Evolutionary conservation across 2,329 filamentous ascomycete species (phyloP).

Genomic region (Colletotrichum godetiae): DNA sequence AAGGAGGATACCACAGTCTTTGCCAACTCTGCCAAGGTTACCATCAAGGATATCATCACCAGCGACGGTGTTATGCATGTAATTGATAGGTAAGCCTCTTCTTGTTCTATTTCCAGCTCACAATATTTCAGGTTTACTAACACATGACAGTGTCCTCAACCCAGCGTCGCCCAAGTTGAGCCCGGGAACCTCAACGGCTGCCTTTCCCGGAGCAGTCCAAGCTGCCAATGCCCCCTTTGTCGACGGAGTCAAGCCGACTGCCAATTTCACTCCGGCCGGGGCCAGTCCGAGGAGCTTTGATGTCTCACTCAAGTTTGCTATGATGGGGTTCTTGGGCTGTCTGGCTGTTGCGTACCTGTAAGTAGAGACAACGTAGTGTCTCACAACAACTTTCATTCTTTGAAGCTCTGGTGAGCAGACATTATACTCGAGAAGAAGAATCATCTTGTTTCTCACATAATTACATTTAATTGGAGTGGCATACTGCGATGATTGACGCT

Average conservation of each 20-base stretch:
- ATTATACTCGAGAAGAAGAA: slow-evolving; percentile 3
- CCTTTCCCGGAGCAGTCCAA: slow-evolving; percentile 63
- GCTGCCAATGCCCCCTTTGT: slow-evolving; percentile 65
- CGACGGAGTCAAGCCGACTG: slow-evolving; percentile 53
- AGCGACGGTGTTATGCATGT: slow-evolving; percentile 69
- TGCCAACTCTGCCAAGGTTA: slow-evolving; percentile 63
- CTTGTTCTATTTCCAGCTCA: slow-evolving; percentile 25
- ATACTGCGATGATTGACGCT: background rate
- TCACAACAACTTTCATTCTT: background rate
- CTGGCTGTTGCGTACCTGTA: slow-evolving; percentile 33
- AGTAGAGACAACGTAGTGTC: background rate
- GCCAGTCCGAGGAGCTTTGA: slow-evolving; percentile 38
- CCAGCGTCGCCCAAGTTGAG: slow-evolving; percentile 42
- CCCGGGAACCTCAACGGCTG: slow-evolving; percentile 56
- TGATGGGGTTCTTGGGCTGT: slow-evolving; percentile 37
- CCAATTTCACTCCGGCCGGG: slow-evolving; percentile 40
- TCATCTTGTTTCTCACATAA: slow-evolving; percentile 14
- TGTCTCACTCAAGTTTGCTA: slow-evolving; percentile 32
- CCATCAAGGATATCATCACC: slow-evolving; percentile 62
- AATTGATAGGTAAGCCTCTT: slow-evolving; percentile 63
- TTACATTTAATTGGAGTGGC: slow-evolving; percentile 40
- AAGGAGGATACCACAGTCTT: slow-evolving; percentile 56
- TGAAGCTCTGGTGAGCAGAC: slow-evolving; percentile 6
- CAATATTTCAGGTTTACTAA: slow-evolving; percentile 30
- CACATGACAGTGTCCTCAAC: slow-evolving; percentile 49